These are phyloP conservation scores for Pichia gijzeniarum DNA, from an alignment of 805 yeast species.

Conservation along the genomic window DNA sequence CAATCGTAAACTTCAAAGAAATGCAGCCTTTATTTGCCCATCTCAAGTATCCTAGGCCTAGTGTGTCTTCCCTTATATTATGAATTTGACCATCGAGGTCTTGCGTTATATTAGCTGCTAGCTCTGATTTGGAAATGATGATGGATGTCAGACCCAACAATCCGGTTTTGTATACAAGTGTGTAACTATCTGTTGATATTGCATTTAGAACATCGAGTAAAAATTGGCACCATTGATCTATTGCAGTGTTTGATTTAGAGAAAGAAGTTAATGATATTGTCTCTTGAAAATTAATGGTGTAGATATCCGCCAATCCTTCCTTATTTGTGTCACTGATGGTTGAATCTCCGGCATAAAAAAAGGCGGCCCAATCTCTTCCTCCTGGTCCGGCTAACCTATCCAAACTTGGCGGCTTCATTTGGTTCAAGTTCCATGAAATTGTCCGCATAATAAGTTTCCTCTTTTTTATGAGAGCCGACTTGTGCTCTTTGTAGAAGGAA, in stretches of 20 bases:
- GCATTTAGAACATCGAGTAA: constrained; percentile 22
- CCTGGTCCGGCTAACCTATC: constrained; percentile 4
- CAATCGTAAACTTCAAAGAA: constrained; percentile 36
- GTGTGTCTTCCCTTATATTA: constrained; percentile 33
- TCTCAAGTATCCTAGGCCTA: constrained; percentile 53
- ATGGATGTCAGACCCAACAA: constrained; percentile 48
- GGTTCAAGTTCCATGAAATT: constrained; percentile 37
- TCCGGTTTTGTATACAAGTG: constrained; percentile 38
- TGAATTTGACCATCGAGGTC: constrained; percentile 33
- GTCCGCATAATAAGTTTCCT: constrained; percentile 20
- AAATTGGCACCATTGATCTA: constrained; percentile 30
- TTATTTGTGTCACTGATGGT: neutral
- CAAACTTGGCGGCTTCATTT: constrained; percentile 13
- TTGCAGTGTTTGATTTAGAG: constrained; percentile 30
- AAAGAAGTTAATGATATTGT: constrained; percentile 42
- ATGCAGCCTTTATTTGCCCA: constrained; percentile 65
- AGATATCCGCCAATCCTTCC: constrained; percentile 27
- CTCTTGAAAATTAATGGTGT: constrained; percentile 44
- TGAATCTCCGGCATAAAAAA: constrained; percentile 11
- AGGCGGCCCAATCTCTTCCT: constrained; percentile 11
- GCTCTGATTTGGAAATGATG: constrained; percentile 27
- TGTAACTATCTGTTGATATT: constrained; percentile 21
- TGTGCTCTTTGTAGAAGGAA: constrained; percentile 11
- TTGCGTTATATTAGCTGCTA: constrained; percentile 14
- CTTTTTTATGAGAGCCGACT: neutral